Conservation (phyloP, 257 asterid genomes). For the Ehretia macrophylla region DNA sequence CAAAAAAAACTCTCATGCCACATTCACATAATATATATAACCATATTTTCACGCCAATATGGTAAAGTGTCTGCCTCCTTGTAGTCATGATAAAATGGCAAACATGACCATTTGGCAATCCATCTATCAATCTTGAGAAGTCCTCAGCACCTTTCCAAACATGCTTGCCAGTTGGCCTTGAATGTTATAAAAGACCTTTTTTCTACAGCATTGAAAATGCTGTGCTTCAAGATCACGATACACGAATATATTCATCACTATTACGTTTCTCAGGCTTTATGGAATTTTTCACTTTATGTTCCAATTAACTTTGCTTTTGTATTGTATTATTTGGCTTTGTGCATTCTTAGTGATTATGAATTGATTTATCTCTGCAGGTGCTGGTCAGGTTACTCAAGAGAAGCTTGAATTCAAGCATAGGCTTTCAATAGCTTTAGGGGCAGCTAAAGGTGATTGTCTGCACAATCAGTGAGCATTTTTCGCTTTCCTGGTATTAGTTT, state of each 20-base stretch:
- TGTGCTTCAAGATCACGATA: neutral
- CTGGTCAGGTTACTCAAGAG: constrained; percentile 74
- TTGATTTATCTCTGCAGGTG: constrained; percentile 45
- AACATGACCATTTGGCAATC: too few relatives aligned
- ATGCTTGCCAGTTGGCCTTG: too few relatives aligned
- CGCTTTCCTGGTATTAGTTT: constrained; percentile 71
- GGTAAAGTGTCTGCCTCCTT: too few relatives aligned
- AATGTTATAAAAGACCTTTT: too few relatives aligned
- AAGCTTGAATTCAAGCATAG: constrained; percentile 96
- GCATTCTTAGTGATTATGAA: constrained; percentile 11
- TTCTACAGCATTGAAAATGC: neutral
- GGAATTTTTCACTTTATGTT: too few relatives aligned
- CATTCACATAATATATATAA: too few relatives aligned
- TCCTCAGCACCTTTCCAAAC: too few relatives aligned
- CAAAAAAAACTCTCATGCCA: too few relatives aligned
- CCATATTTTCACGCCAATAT: too few relatives aligned
- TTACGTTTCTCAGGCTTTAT: neutral
- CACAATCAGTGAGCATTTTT: constrained; percentile 95
- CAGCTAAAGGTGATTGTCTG: constrained; percentile 99
- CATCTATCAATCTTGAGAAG: too few relatives aligned
- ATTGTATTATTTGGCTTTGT: neutral
- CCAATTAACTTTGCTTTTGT: neutral
- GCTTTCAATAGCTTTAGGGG: constrained; percentile 92
- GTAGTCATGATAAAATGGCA: too few relatives aligned
- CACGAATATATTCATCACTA: neutral